Conservation (phyloP, 2,329 filamentous ascomycete genomes). For the Graphiopsis chlorocephala region DNA sequence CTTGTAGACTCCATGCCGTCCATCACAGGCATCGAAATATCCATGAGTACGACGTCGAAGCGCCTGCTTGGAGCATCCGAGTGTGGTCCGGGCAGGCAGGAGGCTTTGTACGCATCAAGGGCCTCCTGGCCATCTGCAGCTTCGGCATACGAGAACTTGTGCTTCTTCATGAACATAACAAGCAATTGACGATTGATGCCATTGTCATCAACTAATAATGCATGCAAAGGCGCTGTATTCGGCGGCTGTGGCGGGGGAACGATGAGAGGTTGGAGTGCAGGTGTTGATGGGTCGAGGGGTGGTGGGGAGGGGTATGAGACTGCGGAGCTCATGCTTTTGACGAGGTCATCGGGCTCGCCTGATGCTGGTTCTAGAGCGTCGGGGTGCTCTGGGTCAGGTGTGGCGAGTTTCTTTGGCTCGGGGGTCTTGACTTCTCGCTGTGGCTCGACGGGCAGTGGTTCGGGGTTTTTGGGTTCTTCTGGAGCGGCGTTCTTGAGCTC, state of each 20-base stretch:
- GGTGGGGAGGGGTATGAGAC: constrained; percentile 21
- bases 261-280: constrained; percentile 15
- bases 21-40: constrained; percentile 27
- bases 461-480: neutral
- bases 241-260: neutral
- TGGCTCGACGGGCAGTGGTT: neutral
- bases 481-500: constrained; percentile 6
- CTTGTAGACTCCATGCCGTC: constrained; percentile 25
- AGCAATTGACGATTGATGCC: constrained; percentile 24
- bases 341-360: constrained; percentile 5
- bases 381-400: neutral
- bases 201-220: constrained; percentile 29
- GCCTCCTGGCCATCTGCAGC: constrained; percentile 51
- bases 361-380: neutral
- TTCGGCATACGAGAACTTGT: constrained; percentile 3
- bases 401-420: neutral
- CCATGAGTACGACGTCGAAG: constrained; percentile 50
- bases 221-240: neutral
- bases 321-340: constrained; percentile 19
- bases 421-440: neutral
- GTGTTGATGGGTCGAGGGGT: constrained; percentile 22
- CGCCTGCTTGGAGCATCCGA: constrained; percentile 7
- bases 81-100: constrained; percentile 19
- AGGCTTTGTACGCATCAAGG: constrained; percentile 42
- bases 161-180: constrained; percentile 18